A percentile compares a stretch with the other conserved stretches of the same genome.
Evolutionary conservation across 2,329 filamentous ascomycete species (phyloP).

Genomic region (Ustilaginoidea virens): DNA sequence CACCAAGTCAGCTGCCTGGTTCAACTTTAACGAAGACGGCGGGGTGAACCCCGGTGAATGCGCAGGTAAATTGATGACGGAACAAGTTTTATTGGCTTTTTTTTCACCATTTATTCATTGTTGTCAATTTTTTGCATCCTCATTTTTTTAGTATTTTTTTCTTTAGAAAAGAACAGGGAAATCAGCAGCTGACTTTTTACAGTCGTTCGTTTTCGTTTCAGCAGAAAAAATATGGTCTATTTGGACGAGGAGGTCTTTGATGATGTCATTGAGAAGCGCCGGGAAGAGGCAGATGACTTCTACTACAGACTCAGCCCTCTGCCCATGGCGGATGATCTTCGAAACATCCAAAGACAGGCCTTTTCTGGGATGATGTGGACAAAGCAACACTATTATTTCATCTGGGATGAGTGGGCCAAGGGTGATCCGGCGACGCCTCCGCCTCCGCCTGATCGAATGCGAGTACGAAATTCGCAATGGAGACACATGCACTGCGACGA

Average conservation of each 20-base stretch:
- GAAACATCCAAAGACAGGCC: conserved; percentile 89
- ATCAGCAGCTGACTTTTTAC: not conserved
- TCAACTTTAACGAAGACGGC: conserved; percentile 75
- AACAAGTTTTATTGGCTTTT: too few species aligned
- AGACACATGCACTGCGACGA: conserved; percentile 92
- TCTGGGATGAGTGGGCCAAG: conserved; percentile 97
- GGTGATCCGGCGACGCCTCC: conserved; percentile 81
- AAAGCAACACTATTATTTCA: conserved; percentile 91
- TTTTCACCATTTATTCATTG: too few species aligned
- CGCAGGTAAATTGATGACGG: conserved; percentile 45
- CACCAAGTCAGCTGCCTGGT: conserved; percentile 88
- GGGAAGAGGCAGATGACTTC: conserved; percentile 88
- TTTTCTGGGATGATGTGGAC: conserved; percentile 98
- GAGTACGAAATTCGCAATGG: conserved; percentile 77
- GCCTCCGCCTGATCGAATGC: conserved; percentile 65
- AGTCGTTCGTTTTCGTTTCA: conserved; percentile 85
- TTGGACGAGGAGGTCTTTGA: conserved; percentile 90
- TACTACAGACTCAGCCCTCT: conserved; percentile 87
- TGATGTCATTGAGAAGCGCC: conserved; percentile 72
- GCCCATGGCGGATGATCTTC: conserved; percentile 83
- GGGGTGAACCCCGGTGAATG: conserved; percentile 84
- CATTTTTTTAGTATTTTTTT: too few species aligned
- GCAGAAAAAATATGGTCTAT: conserved; percentile 58
- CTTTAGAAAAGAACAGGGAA: too few species aligned
- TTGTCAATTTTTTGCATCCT: too few species aligned